These are phyloP conservation scores for Amphicarpaea edgeworthii DNA, from an alignment of 306 rosid species.

Conservation along the genomic window DNA sequence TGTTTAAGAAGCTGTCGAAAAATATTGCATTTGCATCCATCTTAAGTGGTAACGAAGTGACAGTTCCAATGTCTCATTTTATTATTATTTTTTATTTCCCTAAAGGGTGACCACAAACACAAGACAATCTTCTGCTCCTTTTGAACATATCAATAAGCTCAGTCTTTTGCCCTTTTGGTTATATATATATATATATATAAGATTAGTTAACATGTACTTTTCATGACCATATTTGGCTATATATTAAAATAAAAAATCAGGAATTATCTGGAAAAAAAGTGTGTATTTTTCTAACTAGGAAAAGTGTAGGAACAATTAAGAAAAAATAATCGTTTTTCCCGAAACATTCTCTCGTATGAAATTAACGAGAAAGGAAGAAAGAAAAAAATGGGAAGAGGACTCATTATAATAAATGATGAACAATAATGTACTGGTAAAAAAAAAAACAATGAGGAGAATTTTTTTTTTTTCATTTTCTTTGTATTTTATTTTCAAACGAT, in stretches of 20 bases:
- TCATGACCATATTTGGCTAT: background rate
- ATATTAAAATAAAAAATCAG: background rate
- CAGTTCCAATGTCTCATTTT: constrained; percentile 24
- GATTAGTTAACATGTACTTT: constrained; percentile 8
- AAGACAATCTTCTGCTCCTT: constrained; percentile 27
- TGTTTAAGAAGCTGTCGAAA: constrained; percentile 11
- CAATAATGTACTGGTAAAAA: background rate
- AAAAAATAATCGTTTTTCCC: background rate
- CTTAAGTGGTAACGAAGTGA: constrained; percentile 33
- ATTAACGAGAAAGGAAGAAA: background rate
- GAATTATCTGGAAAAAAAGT: background rate
- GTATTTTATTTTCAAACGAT: background rate
- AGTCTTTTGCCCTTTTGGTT: constrained; percentile 24
- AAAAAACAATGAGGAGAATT: too few relatives aligned
- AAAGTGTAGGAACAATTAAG: background rate
- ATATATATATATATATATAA: background rate
- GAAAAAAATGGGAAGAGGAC: too few relatives aligned
- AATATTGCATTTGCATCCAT: constrained; percentile 22
- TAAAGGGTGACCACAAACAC: constrained; percentile 15
- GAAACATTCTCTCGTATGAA: background rate
- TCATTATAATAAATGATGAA: background rate
- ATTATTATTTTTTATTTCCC: constrained; percentile 21
- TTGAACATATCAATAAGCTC: constrained; percentile 19
- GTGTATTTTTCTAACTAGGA: background rate
- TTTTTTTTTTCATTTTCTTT: background rate